Evolutionary conservation across 257 asterid genomes (phyloP).

Genomic region (Fraxinus quadrangulata): DNA sequence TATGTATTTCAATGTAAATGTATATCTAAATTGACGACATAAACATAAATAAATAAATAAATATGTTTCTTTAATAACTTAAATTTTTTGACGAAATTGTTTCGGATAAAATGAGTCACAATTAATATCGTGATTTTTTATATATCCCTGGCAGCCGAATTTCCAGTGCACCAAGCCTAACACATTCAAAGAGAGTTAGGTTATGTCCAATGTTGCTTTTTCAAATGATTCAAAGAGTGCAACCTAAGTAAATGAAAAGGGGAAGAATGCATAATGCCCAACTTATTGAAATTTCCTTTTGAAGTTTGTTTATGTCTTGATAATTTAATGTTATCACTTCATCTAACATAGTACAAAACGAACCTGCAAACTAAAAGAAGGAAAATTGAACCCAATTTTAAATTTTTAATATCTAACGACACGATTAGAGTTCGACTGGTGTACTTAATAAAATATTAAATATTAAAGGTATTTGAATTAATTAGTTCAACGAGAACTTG

Average conservation of each 20-base stretch:
- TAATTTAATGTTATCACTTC: neutral
- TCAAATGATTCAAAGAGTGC: constrained; percentile 61
- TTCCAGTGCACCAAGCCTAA: neutral
- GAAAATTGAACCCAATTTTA: neutral
- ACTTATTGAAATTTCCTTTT: neutral
- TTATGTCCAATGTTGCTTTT: neutral
- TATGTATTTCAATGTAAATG: no score
- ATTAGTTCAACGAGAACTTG: no score
- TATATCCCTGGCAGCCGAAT: neutral
- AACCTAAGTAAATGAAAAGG: constrained; percentile 49
- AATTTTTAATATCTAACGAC: neutral
- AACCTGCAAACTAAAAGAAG: neutral
- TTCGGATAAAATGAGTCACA: neutral
- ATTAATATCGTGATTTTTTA: neutral
- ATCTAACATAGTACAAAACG: neutral
- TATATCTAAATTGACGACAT: no score
- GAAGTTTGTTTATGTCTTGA: neutral
- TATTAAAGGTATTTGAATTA: no score
- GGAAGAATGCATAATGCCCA: neutral
- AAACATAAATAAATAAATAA: no score
- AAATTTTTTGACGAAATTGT: neutral
- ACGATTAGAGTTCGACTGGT: neutral
- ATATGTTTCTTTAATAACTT: neutral
- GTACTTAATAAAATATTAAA: no score
- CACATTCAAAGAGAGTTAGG: neutral